A percentile compares a stretch with the other conserved stretches of the same genome.
Conservation (phyloP, 208 protist genomes). For the Wallacemonas sp. region DNA sequence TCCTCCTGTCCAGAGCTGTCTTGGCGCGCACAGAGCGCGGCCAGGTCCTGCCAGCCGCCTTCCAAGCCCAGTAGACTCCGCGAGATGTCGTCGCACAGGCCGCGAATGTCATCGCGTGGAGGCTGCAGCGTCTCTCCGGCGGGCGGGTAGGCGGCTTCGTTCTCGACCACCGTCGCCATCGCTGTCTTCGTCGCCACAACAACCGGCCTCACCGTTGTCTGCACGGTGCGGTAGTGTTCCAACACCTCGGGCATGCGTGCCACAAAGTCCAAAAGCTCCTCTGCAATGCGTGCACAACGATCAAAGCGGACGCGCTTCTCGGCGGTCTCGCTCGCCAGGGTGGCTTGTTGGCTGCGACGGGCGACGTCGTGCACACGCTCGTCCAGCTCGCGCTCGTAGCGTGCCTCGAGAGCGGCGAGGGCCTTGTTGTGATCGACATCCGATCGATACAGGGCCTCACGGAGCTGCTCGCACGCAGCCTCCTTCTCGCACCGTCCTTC, state of each 20-base stretch:
- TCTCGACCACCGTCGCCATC: neutral
- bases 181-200: too few species aligned
- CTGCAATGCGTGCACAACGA: conserved; percentile 10
- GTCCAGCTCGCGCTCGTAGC: neutral
- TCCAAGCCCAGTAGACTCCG: conserved; percentile 45
- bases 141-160: neutral
- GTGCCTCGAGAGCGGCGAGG: neutral
- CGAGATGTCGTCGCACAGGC: conserved; percentile 49
- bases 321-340: neutral
- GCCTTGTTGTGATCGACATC: conserved; percentile 12
- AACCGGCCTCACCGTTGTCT: too few species aligned
- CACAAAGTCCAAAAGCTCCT: conserved; percentile 10
- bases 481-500: neutral
- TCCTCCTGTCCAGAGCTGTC: too few species aligned
- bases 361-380: neutral
- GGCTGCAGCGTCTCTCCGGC: conserved; percentile 15
- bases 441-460: neutral
- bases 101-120: neutral
- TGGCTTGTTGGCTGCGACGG: neutral
- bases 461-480: neutral
- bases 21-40: neutral
- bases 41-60: conserved; percentile 49
- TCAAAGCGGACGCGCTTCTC: conserved; percentile 10
- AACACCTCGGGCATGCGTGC: conserved; percentile 16
- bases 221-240: conserved; percentile 9